Evolutionary conservation across 352 stramenopile genomes (phyloP), one percentile per base, ranked within the genome.

Genomic region (Pythium aphanidermatum): DNA sequence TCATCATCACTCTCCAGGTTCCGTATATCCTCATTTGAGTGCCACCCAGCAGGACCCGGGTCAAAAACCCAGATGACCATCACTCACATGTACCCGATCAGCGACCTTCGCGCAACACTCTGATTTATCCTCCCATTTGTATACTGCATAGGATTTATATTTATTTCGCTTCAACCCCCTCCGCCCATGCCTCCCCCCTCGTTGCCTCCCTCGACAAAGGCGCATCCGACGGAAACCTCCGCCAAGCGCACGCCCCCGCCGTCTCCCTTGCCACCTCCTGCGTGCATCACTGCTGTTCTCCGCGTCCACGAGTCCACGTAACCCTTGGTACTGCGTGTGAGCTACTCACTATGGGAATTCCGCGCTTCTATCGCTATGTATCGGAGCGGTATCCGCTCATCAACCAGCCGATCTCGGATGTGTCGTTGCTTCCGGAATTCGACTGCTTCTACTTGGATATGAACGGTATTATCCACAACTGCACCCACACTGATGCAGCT

Each of bases 381-480:
- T 93, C 75, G 41, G 89, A 97, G 81, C 73, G 89, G 74, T 99
- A 99, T 70, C 96, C 97, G 50, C 96, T 98, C 58, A 97, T 99
- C 58, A 99, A 99, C 76, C 94, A 99, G 68, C 88, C 74, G 25
- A 90, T 93, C 60, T 98, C 91, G 26, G 96, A 99, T 66, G 83
- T 96, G 20, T 96, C 96, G 20, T 80, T 99, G 4, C 64, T 99
- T 28, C 96, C 96, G 3, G 92, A 98, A 60, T 98, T 99, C 52
- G 96, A 99, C 74, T 93, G 97, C 61, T 87, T 99, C 55, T 99
- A 99, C 63, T 68, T 99, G 30, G 97, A 99, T 67, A 98, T 99
- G 95, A 99, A 99, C 70, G 97, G 97, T 44, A 98, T 99, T 56
- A 98, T 99, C 52, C 97, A 99, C 76, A 97, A 97, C 51, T 98